Percentiles rank a stretch among this genome's conserved stretches.
These are phyloP conservation scores for Helenozyma rhizophorensis DNA, from an alignment of 805 yeast species.

Conservation along the genomic window DNA sequence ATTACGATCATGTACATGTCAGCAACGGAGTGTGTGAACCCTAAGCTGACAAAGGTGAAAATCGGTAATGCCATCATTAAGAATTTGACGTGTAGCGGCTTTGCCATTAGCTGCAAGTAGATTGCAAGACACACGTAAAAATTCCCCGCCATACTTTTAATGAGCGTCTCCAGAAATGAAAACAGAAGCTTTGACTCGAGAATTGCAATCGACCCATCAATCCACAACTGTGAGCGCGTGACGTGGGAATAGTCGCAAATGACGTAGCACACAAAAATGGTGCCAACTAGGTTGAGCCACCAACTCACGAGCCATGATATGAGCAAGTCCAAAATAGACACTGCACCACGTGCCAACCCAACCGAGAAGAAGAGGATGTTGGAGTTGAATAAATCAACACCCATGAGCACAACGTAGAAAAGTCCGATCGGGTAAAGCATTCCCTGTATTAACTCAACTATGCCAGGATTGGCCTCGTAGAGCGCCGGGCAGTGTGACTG, in stretches of 20 bases:
- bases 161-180: conserved; percentile 57
- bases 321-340: conserved; percentile 54
- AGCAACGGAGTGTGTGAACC: conserved; percentile 78
- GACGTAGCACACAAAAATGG: conserved; percentile 61
- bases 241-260: conserved; percentile 55
- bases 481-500: conserved; percentile 49
- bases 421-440: conserved; percentile 65
- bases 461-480: conserved; percentile 43
- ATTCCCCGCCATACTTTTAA: conserved; percentile 74
- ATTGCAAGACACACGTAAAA: conserved; percentile 74
- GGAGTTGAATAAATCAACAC: conserved; percentile 73
- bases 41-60: conserved; percentile 73
- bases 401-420: conserved; percentile 70
- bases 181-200: conserved; percentile 40
- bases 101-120: conserved; percentile 71
- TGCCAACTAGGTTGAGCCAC: conserved; percentile 61
- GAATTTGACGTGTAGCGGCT: conserved; percentile 73
- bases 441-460: conserved; percentile 55
- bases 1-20: conserved; percentile 69
- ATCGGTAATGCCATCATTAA: conserved; percentile 62
- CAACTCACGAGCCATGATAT: conserved; percentile 67
- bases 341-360: conserved; percentile 67
- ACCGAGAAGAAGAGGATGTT: conserved; percentile 69
- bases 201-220: conserved; percentile 45
- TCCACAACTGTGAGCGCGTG: conserved; percentile 36